Evolutionary conservation across 2,329 filamentous ascomycete genomes (phyloP), one percentile per base, ranked within the genome.

Genomic region (Colletotrichum falcatum): DNA sequence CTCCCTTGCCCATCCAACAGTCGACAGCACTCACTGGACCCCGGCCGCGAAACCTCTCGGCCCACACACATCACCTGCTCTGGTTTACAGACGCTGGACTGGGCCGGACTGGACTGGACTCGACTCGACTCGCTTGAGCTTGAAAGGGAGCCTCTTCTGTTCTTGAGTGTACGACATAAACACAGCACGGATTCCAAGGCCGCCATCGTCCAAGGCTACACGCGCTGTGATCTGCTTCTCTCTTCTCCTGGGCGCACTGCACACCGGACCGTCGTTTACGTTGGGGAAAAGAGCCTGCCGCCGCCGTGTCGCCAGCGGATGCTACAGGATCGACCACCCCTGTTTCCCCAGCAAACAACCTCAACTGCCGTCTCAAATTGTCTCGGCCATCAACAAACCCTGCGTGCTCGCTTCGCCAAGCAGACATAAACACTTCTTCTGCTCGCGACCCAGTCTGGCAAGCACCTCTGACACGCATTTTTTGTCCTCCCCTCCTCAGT

Each of bases 151-250:
- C 33, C 46, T 61, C 48, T 39, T 5, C 46, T 61, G 49, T 39
- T 5, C 49, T 60, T 53, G 56, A 44, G 66, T 58, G 64, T 67
- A 70, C 67, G 64, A 59, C 64, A 70, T 53, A 70, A 66, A 70
- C 67, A 67, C 62, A 67, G 37, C 56, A 49, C 63, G 33, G 37
- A n/a, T 48, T 63, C 67, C 67, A 58, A 66, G 58, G 54, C 63
- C 23, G 49, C 55, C 18, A 2, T 18, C 37, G 37, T 35, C 39
- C 42, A 58, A 63, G 23, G 33, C 42, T 4, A 18, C 59, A 54
- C 28, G 23, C 35, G 23, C 35, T 30, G 56, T 16, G 55, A 26
- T 37, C 20, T n/a, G n/a, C 26, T 56, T 35, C 14, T 42, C 20
- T 56, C 49, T 42, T 44, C 44, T 51, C 46, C 55, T 44, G 23